Evolutionary conservation across 257 asterid species (phyloP).

Genomic region (Primulina eburnea): DNA sequence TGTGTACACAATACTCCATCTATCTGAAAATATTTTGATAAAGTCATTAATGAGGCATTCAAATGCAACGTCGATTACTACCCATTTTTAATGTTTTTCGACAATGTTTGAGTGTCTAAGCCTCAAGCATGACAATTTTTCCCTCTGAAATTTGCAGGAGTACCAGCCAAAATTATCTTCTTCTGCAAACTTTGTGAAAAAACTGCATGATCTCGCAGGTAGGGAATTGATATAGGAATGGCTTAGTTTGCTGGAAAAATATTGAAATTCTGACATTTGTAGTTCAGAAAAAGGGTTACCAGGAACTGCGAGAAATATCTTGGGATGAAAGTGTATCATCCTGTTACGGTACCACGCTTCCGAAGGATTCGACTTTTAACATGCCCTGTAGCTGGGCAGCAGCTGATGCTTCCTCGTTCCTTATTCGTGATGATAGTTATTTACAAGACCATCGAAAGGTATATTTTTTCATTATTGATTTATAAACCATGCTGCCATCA

Average conservation of each 20-base stretch:
- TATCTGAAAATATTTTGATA: background rate
- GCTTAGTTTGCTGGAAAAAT: background rate
- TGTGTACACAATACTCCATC: background rate
- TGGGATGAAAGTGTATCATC: constrained; percentile 44
- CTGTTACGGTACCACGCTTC: constrained; percentile 66
- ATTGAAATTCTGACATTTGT: constrained; percentile 23
- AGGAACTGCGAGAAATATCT: constrained; percentile 58
- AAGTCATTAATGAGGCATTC: background rate
- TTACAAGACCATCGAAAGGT: constrained; percentile 69
- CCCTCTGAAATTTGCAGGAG: constrained; percentile 38
- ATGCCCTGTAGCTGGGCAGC: constrained; percentile 68
- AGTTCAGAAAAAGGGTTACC: constrained; percentile 72
- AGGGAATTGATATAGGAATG: constrained; percentile 5
- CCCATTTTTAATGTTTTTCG: background rate
- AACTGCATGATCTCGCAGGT: constrained; percentile 71
- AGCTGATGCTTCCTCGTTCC: constrained; percentile 72
- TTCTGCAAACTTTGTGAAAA: constrained; percentile 61
- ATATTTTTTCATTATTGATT: background rate
- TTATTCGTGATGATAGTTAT: constrained; percentile 68
- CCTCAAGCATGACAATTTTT: constrained; percentile 4
- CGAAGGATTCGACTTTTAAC: constrained; percentile 51
- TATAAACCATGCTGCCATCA: constrained; percentile 3
- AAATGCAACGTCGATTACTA: background rate
- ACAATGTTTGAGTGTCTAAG: background rate
- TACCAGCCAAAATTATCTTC: constrained; percentile 49